Base-by-base conservation (phyloP, 768 basidiomycete species). In the Amanita molliuscula region DNA sequence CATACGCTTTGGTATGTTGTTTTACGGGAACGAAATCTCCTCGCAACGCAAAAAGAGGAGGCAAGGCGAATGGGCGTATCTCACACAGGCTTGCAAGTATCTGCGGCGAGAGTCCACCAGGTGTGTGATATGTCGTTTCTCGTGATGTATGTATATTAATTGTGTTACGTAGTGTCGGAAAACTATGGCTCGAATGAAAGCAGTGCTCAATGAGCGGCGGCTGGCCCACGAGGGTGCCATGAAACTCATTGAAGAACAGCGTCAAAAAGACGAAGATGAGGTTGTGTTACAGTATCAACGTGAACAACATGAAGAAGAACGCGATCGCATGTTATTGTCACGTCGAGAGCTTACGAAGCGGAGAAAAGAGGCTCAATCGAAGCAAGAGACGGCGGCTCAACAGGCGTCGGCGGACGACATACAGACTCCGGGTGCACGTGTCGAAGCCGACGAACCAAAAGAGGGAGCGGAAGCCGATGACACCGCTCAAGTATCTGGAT, bases 171-270 rank as follows among this genome's bases (percentile, higher is more conserved):
- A 96, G 92, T 84, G 82, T 65, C 85, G 88, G 18, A 95, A 93
- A 72, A 84, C 89, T 16, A 95, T 96, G 92, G 91, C 89, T n/a
- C 82, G 90, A 16, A 91, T 98, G 65, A 98, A 98, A 65, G 81
- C 78, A 52, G 82, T 97, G 18, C 71, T 97, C 44, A 91, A 91
- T 60, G 94, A 98, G 62, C 83, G 96, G 31, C 76, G 93, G 40
- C 63, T 90, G 20, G 90, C 89, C 7, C 87, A 91, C 54, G 79
- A 88, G 54, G 79, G 84, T 9, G 89, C 89, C 7, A 47, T 74
- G 26, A 59, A 68, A 54, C 63, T 79, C 16, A 66, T 66, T 0
- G 66, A 71, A 48, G 54, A 55, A 46, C 62, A 72, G 54, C 56
- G 56, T 36, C 62, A 66, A 44, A 65, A 62, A 38, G 57, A 57